phyloP scores from a whole-genome alignment of 139 green algal genomes.

The Tetraselmis chui region DNA sequence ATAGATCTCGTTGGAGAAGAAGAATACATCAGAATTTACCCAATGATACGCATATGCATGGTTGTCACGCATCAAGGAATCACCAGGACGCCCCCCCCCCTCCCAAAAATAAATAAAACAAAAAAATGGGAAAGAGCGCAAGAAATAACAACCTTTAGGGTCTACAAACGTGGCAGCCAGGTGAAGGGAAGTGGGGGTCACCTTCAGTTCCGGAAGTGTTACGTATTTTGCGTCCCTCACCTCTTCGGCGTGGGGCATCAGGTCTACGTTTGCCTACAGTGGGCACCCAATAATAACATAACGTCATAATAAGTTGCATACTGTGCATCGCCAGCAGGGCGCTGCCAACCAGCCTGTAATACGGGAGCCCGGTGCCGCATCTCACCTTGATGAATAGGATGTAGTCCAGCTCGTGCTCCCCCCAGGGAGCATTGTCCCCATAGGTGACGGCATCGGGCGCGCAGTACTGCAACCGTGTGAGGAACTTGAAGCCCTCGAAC shows the following conservation, averaged over 20 bases:
- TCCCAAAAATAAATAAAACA: too few relatives aligned
- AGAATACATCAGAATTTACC: too few relatives aligned
- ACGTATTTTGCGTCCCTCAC: slow-evolving; percentile 59
- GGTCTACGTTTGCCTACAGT: slow-evolving; percentile 31
- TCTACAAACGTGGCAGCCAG: too few relatives aligned
- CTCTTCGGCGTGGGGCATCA: slow-evolving; percentile 80
- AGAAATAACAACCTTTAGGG: too few relatives aligned
- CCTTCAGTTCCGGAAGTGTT: slow-evolving; percentile 41
- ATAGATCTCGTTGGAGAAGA: too few relatives aligned
- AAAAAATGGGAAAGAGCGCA: too few relatives aligned
- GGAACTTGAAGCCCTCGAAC: slow-evolving; percentile 60
- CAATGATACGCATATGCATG: too few relatives aligned
- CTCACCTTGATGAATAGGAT: slow-evolving; percentile 67
- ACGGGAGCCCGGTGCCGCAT: too few relatives aligned
- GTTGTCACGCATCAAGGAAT: too few relatives aligned
- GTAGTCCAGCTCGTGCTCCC: slow-evolving; percentile 96
- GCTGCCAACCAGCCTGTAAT: slow-evolving; percentile 13
- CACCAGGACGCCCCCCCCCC: too few relatives aligned
- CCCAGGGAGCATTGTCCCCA: slow-evolving; percentile 27
- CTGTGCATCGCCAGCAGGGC: slow-evolving; percentile 96
- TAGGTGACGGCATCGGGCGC: slow-evolving; percentile 57
- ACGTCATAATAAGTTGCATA: slow-evolving; percentile 66
- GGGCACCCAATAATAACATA: too few relatives aligned
- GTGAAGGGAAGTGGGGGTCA: too few relatives aligned
- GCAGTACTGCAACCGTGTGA: slow-evolving; percentile 93